These are phyloP conservation scores for Fusarium sp. DNA, from an alignment of 2,329 filamentous ascomycete species.

Conservation along the genomic window DNA sequence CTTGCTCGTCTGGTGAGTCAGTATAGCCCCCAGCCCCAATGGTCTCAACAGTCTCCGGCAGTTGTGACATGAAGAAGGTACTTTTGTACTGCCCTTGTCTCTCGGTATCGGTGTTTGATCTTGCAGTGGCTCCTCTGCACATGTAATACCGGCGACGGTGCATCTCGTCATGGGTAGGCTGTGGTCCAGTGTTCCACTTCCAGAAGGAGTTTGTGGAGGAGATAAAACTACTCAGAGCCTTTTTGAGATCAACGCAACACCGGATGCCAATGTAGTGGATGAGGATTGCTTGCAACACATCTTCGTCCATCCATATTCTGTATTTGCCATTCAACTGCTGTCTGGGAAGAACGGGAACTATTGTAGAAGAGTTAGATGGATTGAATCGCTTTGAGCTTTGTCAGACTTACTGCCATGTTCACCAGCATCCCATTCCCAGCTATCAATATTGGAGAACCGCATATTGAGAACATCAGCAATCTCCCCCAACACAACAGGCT, in stretches of 20 bases:
- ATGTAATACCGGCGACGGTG: slow-evolving; percentile 2
- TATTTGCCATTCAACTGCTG: slow-evolving; percentile 7
- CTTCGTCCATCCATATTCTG: slow-evolving; percentile 11
- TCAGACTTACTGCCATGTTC: slow-evolving; percentile 1
- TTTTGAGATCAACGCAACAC: slow-evolving; percentile 8
- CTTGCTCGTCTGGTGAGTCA: slow-evolving; percentile 1
- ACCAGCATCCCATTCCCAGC: slow-evolving; percentile 12
- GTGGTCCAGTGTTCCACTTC: neutral
- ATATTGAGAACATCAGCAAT: slow-evolving; percentile 1
- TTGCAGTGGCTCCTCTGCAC: neutral
- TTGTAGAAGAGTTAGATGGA: neutral
- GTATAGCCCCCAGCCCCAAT: neutral
- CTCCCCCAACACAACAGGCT: slow-evolving; percentile 6
- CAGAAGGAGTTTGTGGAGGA: neutral
- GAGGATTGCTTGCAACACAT: slow-evolving; percentile 2
- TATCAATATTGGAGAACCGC: slow-evolving; percentile 2
- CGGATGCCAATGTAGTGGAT: slow-evolving; percentile 9
- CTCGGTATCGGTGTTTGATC: neutral
- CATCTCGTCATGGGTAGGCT: neutral
- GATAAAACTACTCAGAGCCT: neutral
- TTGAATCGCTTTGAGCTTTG: too few species aligned
- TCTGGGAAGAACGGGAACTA: slow-evolving; percentile 3
- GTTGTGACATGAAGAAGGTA: slow-evolving; percentile 8
- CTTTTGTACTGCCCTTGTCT: neutral
- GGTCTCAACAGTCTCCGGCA: neutral